Base-by-base conservation (phyloP, 2,329 filamentous ascomycete genomes). In the Xylariaceae sp. region DNA sequence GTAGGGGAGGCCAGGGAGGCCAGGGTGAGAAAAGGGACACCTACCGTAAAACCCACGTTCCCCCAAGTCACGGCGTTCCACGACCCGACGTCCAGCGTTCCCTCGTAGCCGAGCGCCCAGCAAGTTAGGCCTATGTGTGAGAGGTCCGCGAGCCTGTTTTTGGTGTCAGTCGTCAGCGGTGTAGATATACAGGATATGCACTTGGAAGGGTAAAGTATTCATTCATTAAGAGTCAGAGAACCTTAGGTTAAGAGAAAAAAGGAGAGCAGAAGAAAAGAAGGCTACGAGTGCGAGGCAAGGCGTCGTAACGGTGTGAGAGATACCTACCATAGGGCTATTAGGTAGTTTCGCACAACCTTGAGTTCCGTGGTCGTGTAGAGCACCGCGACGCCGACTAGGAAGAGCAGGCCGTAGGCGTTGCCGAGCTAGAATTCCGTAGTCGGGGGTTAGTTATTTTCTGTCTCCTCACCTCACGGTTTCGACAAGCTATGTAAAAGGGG, bases 31-130 rank as follows among this genome's bases (percentile, higher is more conserved):
- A 40, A 32, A 26, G 40, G 19, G 37, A 26, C 5, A 71, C 81
- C 74, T 65, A 86, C 81, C 21, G 88, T 90, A 48, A 81, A 79
- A 7, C 81, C 86, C 59, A 92, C 78, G 65, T 91, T 91, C 2
- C 89, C 89, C 84, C 85, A 89, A n/a, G 86, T 82, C 77, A 88
- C 81, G 32, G 81, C 75, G 69, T 90, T 91, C 89, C 89, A 91
- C 20, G 71, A 74, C 3, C 66, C 72, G 10, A 88, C 72, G 62
- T 84, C 79, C 44, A 82, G 59, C 45, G 83, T 78, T 32, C 74
- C 74, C 9, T 82, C 77, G 67, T 76, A 77, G 7, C 86, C 88
- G 60, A 91, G 76, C 6, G 78, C 80, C 65, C 76, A 73, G 56
- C 82, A 84, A 18, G 83, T 88, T 57, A 87, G 78, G 48, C 78